Evolutionary conservation across 208 protist genomes (phyloP), one percentile per base, ranked within the genome.

Genomic region (Trypanosoma theileri): DNA sequence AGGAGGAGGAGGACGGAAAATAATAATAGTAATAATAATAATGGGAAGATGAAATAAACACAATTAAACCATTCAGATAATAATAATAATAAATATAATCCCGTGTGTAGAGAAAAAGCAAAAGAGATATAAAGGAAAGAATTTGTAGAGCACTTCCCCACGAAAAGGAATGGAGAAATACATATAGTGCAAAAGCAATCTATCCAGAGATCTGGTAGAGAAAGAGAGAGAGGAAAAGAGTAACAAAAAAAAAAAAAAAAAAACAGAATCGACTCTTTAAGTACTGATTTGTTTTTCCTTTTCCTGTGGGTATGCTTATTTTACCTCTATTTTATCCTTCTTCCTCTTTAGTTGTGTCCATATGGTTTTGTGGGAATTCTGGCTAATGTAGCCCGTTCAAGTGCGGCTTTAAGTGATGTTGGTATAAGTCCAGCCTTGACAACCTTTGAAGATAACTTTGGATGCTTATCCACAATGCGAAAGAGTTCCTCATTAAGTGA

Each of bases 401-500:
- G 31, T 2, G 82, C 85, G 0, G 79, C 69, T 21, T 80, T 71
- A 7, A 90, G 75, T 7, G 82, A 89, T 9, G 71, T 72, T 16
- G 71, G 77, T 9, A 63, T 59, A 50, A 91, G 73, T 11, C 75
- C 79, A 14, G 78, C 64, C 59, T 79, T 84, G 14, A 68, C 65
- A 10, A 91, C 40, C 71, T 86, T 90, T 22, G 70, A 65, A 22
- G 75, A 62, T 11, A 91, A 63, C 51, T 86, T 87, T 6, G 82
- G 61, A 22, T 86, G 64, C 55, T 85, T 81, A 40, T 71, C 68
- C 3, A 79, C 81, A 35, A 91, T 65, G 22, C 78, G 73, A 62
- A 92, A 81, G 1, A 94, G 65, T 26, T 73, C 69, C 44, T 91
- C 78, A 73, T 87, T 82, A 53, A 92, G 75, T 59, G 66, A 69